Percentiles rank a stretch among this genome's conserved stretches.
phyloP scores from a whole-genome alignment of 257 asterid genomes.

The Thymus quinquecostatus region DNA sequence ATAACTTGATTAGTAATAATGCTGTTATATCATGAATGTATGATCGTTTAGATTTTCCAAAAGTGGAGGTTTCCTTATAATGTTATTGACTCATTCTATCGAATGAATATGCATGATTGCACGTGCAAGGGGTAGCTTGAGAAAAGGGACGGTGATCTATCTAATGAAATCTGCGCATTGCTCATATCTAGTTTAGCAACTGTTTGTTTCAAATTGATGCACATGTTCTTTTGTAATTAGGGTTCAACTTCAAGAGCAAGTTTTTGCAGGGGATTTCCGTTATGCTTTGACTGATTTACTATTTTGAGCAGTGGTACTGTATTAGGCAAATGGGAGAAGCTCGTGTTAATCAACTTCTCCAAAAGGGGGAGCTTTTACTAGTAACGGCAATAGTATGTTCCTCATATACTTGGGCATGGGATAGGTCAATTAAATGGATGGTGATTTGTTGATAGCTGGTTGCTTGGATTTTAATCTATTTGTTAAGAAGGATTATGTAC shows the following conservation, averaged over 20 bases:
- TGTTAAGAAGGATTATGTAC: background rate
- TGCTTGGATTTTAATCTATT: background rate
- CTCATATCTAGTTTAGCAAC: background rate
- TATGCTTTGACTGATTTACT: background rate
- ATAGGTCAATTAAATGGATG: constrained; percentile 5
- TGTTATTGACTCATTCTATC: background rate
- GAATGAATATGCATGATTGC: background rate
- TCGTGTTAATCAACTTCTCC: background rate
- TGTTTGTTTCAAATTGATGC: background rate
- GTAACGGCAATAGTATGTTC: background rate
- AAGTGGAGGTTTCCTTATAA: background rate
- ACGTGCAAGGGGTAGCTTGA: constrained; percentile 20
- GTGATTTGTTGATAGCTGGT: constrained; percentile 10
- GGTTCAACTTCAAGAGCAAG: background rate
- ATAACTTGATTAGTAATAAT: background rate
- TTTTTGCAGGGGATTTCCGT: background rate
- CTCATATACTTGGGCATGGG: constrained; percentile 1
- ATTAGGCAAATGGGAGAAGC: background rate
- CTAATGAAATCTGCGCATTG: background rate
- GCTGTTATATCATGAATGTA: background rate
- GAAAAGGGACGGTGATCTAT: background rate
- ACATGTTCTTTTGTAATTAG: background rate
- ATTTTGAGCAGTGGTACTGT: background rate
- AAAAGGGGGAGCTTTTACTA: background rate
- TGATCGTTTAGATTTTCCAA: background rate